These are phyloP conservation scores for Simmondsia chinensis DNA, from an alignment of 148 eudicot genomes.

Conservation along the genomic window DNA sequence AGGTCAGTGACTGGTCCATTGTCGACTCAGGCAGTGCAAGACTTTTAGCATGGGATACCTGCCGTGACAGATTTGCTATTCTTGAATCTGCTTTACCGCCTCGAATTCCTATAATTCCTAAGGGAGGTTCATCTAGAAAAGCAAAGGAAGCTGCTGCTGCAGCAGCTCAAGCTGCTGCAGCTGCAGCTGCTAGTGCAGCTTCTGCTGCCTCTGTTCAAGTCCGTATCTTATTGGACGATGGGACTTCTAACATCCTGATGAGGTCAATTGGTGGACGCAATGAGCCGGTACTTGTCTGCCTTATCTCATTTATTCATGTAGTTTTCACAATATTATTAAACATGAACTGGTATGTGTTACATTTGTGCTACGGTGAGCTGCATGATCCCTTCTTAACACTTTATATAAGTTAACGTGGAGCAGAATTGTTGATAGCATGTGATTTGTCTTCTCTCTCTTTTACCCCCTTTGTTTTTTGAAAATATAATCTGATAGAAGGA, in stretches of 20 bases:
- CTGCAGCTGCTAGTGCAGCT: slow-evolving; percentile 91
- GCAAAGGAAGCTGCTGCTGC: slow-evolving; percentile 98
- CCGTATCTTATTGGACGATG: slow-evolving; percentile 88
- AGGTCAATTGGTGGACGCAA: slow-evolving; percentile 74
- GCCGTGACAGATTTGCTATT: slow-evolving; percentile 88
- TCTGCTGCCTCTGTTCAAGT: slow-evolving; percentile 91
- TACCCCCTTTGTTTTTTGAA: no score
- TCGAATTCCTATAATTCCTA: slow-evolving; percentile 70
- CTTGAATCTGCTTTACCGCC: slow-evolving; percentile 75
- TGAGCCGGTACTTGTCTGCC: slow-evolving; percentile 56
- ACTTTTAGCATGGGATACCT: slow-evolving; percentile 95
- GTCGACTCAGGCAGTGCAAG: slow-evolving; percentile 98
- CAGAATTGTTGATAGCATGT: no score
- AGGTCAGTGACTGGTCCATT: slow-evolving; percentile 93
- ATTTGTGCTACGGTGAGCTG: no score
- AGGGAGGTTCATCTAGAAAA: slow-evolving; percentile 86
- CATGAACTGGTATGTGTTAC: no score
- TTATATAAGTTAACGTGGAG: no score
- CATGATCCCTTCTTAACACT: no score
- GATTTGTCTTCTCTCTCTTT: no score
- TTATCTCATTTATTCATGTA: not conserved
- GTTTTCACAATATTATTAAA: no score
- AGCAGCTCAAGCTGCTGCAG: slow-evolving; percentile 88
- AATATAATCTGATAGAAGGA: no score
- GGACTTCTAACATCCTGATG: slow-evolving; percentile 94